A percentile compares a stretch with the other conserved stretches of the same genome.
These are phyloP conservation scores for Hura crepitans DNA, from an alignment of 441 rosid species.

Conservation along the genomic window DNA sequence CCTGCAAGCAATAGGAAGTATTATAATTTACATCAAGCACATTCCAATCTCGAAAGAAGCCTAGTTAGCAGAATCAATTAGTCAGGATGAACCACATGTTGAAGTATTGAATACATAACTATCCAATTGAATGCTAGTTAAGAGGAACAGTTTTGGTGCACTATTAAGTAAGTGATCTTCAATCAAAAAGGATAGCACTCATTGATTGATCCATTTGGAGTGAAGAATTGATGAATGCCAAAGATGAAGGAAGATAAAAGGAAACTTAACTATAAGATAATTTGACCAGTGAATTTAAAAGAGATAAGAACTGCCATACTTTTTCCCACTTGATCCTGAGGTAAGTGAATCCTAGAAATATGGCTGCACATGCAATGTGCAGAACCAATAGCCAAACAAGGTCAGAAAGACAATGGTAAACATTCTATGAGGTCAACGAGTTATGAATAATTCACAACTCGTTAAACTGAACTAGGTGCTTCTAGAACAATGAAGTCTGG, in stretches of 20 bases:
- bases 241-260: neutral
- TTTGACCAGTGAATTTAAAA: neutral
- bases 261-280: neutral
- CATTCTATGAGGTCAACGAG: neutral
- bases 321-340: neutral
- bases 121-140: neutral
- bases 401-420: neutral
- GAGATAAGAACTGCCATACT: neutral
- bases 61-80: neutral
- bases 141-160: neutral
- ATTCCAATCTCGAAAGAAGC: neutral
- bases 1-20: slow-evolving; percentile 36
- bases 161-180: neutral
- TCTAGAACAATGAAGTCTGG: neutral
- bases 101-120: neutral
- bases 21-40: neutral
- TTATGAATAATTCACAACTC: neutral
- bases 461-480: neutral
- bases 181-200: neutral
- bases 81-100: neutral
- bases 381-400: neutral
- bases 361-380: neutral
- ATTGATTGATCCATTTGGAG: slow-evolving; percentile 1
- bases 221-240: neutral
- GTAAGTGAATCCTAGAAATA: neutral